Evolutionary conservation across 2,329 filamentous ascomycete species (phyloP), one percentile per base, ranked within the genome.

Genomic region (Fusarium siculi): DNA sequence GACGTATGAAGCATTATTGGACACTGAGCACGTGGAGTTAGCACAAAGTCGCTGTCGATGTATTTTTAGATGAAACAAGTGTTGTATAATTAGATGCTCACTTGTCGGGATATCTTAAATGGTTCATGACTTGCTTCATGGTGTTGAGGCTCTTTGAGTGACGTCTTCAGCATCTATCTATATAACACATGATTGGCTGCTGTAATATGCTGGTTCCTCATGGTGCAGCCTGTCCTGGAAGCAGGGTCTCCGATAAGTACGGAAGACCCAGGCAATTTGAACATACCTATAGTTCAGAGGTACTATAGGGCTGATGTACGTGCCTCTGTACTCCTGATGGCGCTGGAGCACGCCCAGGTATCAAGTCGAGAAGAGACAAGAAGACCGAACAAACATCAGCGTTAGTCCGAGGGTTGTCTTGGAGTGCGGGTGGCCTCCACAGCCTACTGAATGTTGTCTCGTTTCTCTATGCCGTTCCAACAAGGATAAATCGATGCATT

Each of bases 131-230:
- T 46, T 54, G 46, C 54, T 52, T 52, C 58, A 56, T 77, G 76
- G 74, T 74, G 74, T 78, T 77, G 76, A 77, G 76, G 76, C 74
- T 78, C 75, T 70, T 52, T 49, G 58, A 47, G 61, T 66, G 67
- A 72, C 39, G 63, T 76, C 57, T 25, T 50, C 52, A 56, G 49
- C 61, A 46, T 42, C 36, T 30, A 52, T 25, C 57, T 42, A 47
- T 44, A 36, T 19, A 28, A 60, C 16, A 36, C 39, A 37, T 75
- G 62, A 77, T 76, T 78, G 76, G 76, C 42, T 28, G n/a, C 16
- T 34, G 30, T 55, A 54, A 37, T 37, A 63, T 54, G 19, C 42
- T 18, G 32, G 25, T 47, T 32, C 30, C 47, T 28, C 34, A 39
- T 46, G 32, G 14, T 44, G 36, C 62, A 37, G 46, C 40, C 21